A percentile compares a stretch with the other conserved stretches of the same genome.
Conservation (phyloP, 2,329 filamentous ascomycete genomes). For the Colletotrichum aenigma region DNA sequence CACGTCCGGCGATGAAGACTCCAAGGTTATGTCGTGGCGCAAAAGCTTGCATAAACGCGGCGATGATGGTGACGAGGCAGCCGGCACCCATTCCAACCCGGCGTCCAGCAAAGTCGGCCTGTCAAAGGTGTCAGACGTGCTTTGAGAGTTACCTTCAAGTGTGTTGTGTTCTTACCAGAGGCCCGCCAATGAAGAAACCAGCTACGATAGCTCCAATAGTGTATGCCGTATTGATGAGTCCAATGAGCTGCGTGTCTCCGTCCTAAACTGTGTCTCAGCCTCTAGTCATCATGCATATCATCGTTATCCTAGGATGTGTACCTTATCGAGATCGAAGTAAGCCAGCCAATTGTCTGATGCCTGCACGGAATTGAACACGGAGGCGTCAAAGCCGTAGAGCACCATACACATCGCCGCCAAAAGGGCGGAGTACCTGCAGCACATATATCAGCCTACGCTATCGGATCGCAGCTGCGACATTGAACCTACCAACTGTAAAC, state of each 20-base stretch:
- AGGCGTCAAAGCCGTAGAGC: slow-evolving; percentile 60
- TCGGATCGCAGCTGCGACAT: neutral
- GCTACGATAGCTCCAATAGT: slow-evolving; percentile 74
- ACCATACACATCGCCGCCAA: slow-evolving; percentile 77
- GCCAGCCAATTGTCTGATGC: slow-evolving; percentile 68
- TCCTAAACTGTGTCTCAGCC: slow-evolving; percentile 24
- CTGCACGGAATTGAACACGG: slow-evolving; percentile 75
- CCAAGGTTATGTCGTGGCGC: slow-evolving; percentile 60
- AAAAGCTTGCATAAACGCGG: slow-evolving; percentile 70
- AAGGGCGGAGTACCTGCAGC: slow-evolving; percentile 60
- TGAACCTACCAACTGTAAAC: neutral
- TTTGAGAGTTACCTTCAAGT: no score
- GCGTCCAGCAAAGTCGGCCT: slow-evolving; percentile 61
- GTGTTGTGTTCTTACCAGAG: slow-evolving; percentile 42
- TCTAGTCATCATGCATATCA: neutral
- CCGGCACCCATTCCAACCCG: slow-evolving; percentile 65
- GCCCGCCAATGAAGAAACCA: slow-evolving; percentile 72
- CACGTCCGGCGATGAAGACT: slow-evolving; percentile 67
- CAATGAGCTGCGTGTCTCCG: slow-evolving; percentile 46
- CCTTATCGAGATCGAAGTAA: slow-evolving; percentile 59
- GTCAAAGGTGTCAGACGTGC: neutral
- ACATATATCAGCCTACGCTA: neutral
- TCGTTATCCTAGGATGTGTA: neutral
- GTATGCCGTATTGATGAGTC: slow-evolving; percentile 69
- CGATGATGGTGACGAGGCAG: slow-evolving; percentile 63